These are phyloP conservation scores for Angomonas ambiguus DNA, from an alignment of 208 protist species.

Conservation along the genomic window DNA sequence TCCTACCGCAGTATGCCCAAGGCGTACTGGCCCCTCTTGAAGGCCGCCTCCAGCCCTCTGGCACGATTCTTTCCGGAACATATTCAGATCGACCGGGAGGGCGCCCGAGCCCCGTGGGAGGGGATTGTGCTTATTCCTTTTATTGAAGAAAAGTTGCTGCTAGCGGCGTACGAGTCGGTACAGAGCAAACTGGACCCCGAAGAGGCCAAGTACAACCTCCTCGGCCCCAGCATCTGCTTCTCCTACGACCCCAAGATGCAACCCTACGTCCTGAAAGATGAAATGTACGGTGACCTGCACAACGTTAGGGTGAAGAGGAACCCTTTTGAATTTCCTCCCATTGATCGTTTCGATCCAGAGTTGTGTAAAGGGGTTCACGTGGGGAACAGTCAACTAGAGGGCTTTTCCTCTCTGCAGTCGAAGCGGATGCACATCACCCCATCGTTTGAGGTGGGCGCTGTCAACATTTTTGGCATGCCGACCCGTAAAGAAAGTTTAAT, in stretches of 20 bases:
- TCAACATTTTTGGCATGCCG: conserved; percentile 72
- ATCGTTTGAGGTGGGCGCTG: conserved; percentile 45
- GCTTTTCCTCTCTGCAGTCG: conserved; percentile 72
- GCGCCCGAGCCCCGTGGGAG: conserved; percentile 83
- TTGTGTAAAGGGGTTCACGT: conserved; percentile 60
- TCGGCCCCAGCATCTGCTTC: conserved; percentile 60
- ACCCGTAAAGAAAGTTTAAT: conserved; percentile 74
- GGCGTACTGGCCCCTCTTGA: conserved; percentile 85
- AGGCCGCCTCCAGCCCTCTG: conserved; percentile 62
- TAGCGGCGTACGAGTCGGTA: conserved; percentile 75
- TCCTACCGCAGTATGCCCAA: conserved; percentile 86
- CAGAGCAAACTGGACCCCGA: conserved; percentile 56
- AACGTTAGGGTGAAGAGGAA: conserved; percentile 48
- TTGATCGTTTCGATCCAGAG: conserved; percentile 42
- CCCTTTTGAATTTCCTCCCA: conserved; percentile 48
- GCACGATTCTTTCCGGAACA: conserved; percentile 78
- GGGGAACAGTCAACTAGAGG: conserved; percentile 59
- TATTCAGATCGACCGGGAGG: conserved; percentile 86
- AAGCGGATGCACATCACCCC: conserved; percentile 46
- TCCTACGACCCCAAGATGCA: conserved; percentile 53
- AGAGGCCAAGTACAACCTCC: conserved; percentile 63
- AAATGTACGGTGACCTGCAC: conserved; percentile 53
- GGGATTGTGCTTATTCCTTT: conserved; percentile 91
- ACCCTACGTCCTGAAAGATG: conserved; percentile 42
- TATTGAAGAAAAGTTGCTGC: conserved; percentile 75